A percentile compares a stretch with the other conserved stretches of the same genome.
Conservation (phyloP, 179 eudicot genomes). For the Patellifolia procumbens region DNA sequence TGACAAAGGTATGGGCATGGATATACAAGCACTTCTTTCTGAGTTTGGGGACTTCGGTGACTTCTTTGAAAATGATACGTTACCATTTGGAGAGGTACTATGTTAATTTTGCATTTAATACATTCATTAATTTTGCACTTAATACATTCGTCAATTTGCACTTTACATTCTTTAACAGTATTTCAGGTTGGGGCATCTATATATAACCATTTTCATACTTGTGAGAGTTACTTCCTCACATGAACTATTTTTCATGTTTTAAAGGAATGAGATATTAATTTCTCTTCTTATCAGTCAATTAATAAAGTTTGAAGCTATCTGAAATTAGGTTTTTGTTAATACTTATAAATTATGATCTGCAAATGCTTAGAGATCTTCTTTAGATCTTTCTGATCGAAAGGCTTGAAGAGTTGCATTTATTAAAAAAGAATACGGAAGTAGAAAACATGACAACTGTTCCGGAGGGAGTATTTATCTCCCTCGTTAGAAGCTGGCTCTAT, state of each 20-base stretch:
- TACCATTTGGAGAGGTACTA: conserved; percentile 95
- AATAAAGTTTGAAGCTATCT: no score
- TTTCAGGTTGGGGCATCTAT: background rate
- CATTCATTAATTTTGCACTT: background rate
- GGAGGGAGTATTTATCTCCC: no score
- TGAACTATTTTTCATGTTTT: background rate
- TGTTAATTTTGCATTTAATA: background rate
- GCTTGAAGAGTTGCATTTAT: background rate
- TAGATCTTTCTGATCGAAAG: background rate
- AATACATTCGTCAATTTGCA: background rate
- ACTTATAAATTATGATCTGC: background rate
- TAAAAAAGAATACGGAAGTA: no score
- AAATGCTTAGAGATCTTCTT: background rate
- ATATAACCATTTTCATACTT: background rate
- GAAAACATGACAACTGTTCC: no score
- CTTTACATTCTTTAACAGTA: no score
- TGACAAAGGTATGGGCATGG: conserved; percentile 70
- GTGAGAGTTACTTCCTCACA: background rate
- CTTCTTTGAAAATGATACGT: conserved; percentile 77
- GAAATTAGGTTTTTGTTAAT: background rate
- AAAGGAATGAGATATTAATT: background rate
- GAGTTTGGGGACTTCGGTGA: conserved; percentile 99
- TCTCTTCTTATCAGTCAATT: background rate
- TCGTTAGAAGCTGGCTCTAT: no score
- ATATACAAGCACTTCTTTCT: conserved; percentile 88